Conservation (phyloP, 2,329 filamentous ascomycete genomes). For the Fusarium sp. region DNA sequence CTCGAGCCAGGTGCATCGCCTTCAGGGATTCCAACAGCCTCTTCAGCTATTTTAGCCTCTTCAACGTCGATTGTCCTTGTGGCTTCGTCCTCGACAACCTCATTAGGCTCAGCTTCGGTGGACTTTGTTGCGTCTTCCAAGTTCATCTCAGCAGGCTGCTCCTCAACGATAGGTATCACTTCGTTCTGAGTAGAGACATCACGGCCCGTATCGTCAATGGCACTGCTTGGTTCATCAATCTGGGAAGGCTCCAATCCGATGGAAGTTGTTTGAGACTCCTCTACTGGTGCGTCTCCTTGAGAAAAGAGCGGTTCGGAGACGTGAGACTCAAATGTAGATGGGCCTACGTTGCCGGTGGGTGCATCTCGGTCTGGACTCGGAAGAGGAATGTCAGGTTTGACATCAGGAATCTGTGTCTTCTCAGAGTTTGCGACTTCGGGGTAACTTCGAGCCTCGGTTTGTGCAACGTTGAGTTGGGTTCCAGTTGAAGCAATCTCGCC, state of each 20-base stretch:
- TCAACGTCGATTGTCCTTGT: constrained; percentile 4
- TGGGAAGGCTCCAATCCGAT: constrained; percentile 42
- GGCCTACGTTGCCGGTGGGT: constrained; percentile 5
- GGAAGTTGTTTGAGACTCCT: constrained; percentile 42
- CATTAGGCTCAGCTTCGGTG: not conserved
- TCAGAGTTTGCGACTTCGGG: constrained; percentile 3
- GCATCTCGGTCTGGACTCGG: not conserved
- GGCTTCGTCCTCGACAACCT: not conserved
- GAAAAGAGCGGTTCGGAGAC: constrained; percentile 50
- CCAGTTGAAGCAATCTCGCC: constrained; percentile 2
- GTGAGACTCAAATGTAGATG: constrained; percentile 33
- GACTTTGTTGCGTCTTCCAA: not conserved
- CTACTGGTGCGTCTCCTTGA: constrained; percentile 44
- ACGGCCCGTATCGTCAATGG: constrained; percentile 1
- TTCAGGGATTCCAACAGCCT: constrained; percentile 17
- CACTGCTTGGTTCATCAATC: constrained; percentile 24
- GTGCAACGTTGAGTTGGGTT: not conserved
- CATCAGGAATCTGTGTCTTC: constrained; percentile 8
- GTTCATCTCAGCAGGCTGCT: constrained; percentile 6
- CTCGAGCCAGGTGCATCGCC: constrained; percentile 20
- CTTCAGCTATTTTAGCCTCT: not conserved
- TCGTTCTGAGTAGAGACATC: constrained; percentile 2
- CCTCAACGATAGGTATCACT: not conserved
- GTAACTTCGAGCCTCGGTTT: constrained; percentile 3
- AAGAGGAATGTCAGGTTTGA: constrained; percentile 8